Percentiles rank a stretch among this genome's conserved stretches.
Conservation (phyloP, 2,329 filamentous ascomycete species). For the Claviceps cyperi region DNA sequence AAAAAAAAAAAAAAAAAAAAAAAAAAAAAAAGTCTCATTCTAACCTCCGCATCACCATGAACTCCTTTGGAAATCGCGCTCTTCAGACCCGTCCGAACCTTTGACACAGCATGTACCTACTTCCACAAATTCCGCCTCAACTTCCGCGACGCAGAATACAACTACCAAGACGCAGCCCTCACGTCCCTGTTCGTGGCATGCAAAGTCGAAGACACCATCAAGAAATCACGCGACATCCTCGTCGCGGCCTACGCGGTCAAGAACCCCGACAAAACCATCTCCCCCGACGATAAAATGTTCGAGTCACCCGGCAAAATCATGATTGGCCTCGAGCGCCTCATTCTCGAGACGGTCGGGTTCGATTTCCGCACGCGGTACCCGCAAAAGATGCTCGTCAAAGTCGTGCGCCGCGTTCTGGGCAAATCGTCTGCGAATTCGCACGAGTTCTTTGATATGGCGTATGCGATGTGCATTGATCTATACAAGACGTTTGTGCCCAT, state of each 20-base stretch:
- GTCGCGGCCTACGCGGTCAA: conserved; percentile 84
- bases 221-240: conserved; percentile 87
- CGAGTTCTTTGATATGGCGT: conserved; percentile 52
- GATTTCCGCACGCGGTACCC: conserved; percentile 86
- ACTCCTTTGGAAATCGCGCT: background rate
- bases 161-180: conserved; percentile 72
- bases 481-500: conserved; percentile 88
- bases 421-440: conserved; percentile 6
- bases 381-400: conserved; percentile 71
- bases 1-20: background rate
- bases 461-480: conserved; percentile 72
- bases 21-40: background rate
- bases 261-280: conserved; percentile 48
- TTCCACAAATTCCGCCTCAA: conserved; percentile 87
- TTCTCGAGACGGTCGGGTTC: conserved; percentile 85
- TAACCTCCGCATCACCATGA: background rate
- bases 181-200: conserved; percentile 84
- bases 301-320: conserved; percentile 67
- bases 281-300: conserved; percentile 77
- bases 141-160: conserved; percentile 75
- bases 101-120: conserved; percentile 79
- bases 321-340: conserved; percentile 79
- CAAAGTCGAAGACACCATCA: conserved; percentile 95
- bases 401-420: conserved; percentile 45
- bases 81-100: conserved; percentile 70